These are phyloP conservation scores for Omphalotus guepiniiformis DNA, from an alignment of 768 basidiomycete genomes.

Conservation along the genomic window DNA sequence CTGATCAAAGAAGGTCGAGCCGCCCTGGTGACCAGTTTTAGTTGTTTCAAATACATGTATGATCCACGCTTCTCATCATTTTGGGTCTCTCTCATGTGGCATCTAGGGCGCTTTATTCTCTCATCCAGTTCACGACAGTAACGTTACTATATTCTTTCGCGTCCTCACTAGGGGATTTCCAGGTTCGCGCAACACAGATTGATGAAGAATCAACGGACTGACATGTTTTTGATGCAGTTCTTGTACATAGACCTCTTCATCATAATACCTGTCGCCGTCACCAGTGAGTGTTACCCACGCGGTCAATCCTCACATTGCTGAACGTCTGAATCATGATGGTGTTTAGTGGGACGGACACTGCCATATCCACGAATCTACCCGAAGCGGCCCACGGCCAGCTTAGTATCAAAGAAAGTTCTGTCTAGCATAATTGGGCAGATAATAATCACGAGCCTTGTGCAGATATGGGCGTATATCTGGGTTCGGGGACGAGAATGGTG, in stretches of 20 bases:
- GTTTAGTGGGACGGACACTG: constrained; percentile 87
- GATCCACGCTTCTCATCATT: constrained; percentile 25
- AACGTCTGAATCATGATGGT: constrained; percentile 9
- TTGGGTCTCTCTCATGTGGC: constrained; percentile 8
- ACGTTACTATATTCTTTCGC: constrained; percentile 95
- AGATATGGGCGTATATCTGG: constrained; percentile 89
- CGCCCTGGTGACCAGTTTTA: constrained; percentile 96
- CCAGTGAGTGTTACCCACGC: constrained; percentile 60
- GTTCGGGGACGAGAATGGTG: constrained; percentile 84
- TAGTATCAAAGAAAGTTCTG: constrained; percentile 94
- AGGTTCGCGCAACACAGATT: constrained; percentile 42
- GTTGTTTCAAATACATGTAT: constrained; percentile 99
- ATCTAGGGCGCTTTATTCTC: constrained; percentile 90
- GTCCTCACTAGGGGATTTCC: constrained; percentile 93
- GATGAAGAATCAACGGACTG: constrained; percentile 9
- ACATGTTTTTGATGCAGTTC: constrained; percentile 49
- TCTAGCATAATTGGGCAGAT: constrained; percentile 93
- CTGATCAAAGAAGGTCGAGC: constrained; percentile 96
- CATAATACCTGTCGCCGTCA: constrained; percentile 94
- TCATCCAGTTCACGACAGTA: constrained; percentile 99
- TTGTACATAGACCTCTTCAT: constrained; percentile 97
- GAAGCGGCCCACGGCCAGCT: constrained; percentile 90
- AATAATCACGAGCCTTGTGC: constrained; percentile 74
- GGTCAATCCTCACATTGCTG: background rate
- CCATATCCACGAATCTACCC: constrained; percentile 84